Evolutionary conservation across 768 basidiomycete genomes (phyloP), one percentile per base, ranked within the genome.

Genomic region (Austroboletus festivus): DNA sequence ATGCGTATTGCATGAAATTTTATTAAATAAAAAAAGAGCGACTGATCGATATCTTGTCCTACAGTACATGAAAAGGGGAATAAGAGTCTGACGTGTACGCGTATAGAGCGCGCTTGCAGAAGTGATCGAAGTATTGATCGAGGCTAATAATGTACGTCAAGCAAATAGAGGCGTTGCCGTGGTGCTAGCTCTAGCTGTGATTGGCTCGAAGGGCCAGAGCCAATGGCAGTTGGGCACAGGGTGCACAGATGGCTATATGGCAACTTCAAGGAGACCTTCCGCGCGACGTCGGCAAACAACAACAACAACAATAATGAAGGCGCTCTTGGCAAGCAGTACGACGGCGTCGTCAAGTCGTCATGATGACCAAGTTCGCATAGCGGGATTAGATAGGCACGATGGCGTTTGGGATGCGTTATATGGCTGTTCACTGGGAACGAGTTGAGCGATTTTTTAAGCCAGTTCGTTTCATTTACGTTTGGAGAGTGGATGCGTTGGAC

Each of bases 401-500:
- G 21, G 26, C 24, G 15, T 40, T 21, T 38, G 9, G n/a, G 6
- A 6, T 31, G 28, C 28, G 28, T 12, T 28, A 28, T 28, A 6
- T 28, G 28, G 28, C n/a, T n/a, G n/a, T n/a, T n/a, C n/a, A n/a
- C n/a, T n/a, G n/a, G n/a, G n/a, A n/a, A n/a, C 6, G 34, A 46
- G 30, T 37, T 38, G 28, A 16, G 26, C 18, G 33, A 13, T n/a
- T 41, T 19, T 28, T n/a, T n/a, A 31, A 41, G 20, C 10, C 38
- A 31, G 44, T 19, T 45, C 24, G 33, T 47, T 54, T 54, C 38
- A 51, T 61, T 58, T 10, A 55, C 56, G 52, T 54, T 11, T 18
- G n/a, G 42, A 10, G 41, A 18, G 21, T 16, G 26, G 23, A 7
- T 16, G 11, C 38, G 11, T 28, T 11, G 6, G 26, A 28, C 4